phyloP scores from a whole-genome alignment of 495 filamentous ascomycete genomes.

The Paragyromitra xinjiangensis region DNA sequence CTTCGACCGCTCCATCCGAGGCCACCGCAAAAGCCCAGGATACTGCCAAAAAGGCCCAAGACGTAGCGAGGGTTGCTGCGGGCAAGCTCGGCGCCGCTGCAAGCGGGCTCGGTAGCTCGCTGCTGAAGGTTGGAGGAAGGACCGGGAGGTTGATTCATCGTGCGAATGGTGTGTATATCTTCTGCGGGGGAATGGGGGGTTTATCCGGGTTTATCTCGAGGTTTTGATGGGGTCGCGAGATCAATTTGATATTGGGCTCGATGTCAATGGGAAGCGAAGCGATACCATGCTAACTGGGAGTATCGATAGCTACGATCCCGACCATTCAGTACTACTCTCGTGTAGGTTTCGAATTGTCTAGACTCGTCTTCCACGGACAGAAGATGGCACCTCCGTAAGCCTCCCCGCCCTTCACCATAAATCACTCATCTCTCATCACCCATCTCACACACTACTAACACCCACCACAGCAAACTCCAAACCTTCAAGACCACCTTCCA shows the following conservation, averaged over 20 bases:
- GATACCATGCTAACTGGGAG: conserved; percentile 11
- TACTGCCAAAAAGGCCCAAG: conserved; percentile 67
- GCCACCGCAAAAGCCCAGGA: conserved; percentile 69
- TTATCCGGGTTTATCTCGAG: conserved; percentile 37
- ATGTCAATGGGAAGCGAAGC: conserved; percentile 12
- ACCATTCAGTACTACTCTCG: conserved; percentile 87
- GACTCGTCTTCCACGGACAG: conserved; percentile 85
- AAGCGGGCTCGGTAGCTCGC: conserved; percentile 63
- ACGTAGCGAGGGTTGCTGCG: conserved; percentile 58
- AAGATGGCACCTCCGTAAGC: conserved; percentile 95
- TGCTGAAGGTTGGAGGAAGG: conserved; percentile 82
- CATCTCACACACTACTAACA: conserved; percentile 27
- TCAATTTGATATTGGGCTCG: conserved; percentile 15
- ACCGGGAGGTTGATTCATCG: conserved; percentile 82
- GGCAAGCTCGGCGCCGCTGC: conserved; percentile 86
- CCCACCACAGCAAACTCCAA: conserved; percentile 68
- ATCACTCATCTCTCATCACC: conserved; percentile 27
- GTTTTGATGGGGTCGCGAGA: conserved; percentile 21
- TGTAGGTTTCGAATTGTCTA: conserved; percentile 85
- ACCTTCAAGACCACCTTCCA: conserved; percentile 85
- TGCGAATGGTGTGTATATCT: conserved; percentile 78
- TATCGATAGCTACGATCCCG: conserved; percentile 77
- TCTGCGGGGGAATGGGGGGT: conserved; percentile 16
- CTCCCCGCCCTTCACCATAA: conserved; percentile 54
- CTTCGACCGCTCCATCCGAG: conserved; percentile 71